These are phyloP conservation scores for Candida rishiriensis DNA, from an alignment of 805 yeast genomes.

Conservation along the genomic window DNA sequence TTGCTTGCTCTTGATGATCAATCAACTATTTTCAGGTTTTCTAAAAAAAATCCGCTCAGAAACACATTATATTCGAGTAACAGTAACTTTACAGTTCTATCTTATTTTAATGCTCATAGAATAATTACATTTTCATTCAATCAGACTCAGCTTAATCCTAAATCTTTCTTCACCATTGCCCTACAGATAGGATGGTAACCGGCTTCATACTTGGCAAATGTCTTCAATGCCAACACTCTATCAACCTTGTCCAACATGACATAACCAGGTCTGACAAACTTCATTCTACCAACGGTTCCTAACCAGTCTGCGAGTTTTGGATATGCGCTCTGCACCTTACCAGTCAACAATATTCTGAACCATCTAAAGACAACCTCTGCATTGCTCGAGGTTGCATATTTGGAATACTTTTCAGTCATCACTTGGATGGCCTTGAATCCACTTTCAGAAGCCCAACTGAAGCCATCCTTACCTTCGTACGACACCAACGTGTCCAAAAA, in stretches of 20 bases:
- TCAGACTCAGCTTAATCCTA: slow-evolving; percentile 36
- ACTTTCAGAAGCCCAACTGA: slow-evolving; percentile 29
- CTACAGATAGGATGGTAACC: slow-evolving; percentile 84
- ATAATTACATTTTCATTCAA: too few relatives aligned
- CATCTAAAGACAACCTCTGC: slow-evolving; percentile 81
- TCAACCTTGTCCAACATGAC: slow-evolving; percentile 60
- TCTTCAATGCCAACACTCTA: slow-evolving; percentile 56
- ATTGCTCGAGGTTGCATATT: slow-evolving; percentile 53
- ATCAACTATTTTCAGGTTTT: too few relatives aligned
- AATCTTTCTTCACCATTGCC: slow-evolving; percentile 77
- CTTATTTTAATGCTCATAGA: too few relatives aligned
- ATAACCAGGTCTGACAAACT: slow-evolving; percentile 86
- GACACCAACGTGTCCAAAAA: slow-evolving; percentile 66
- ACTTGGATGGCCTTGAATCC: slow-evolving; percentile 29
- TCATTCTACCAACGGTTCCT: slow-evolving; percentile 92
- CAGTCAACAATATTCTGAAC: slow-evolving; percentile 62
- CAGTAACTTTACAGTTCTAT: too few relatives aligned
- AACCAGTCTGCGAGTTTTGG: slow-evolving; percentile 71
- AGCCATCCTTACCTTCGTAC: slow-evolving; percentile 42
- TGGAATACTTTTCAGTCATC: slow-evolving; percentile 32
- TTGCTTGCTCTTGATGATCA: too few relatives aligned
- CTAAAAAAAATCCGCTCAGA: too few relatives aligned
- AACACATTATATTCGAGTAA: too few relatives aligned
- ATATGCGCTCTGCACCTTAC: slow-evolving; percentile 43
- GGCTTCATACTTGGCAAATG: slow-evolving; percentile 54